Evolutionary conservation across 495 filamentous ascomycete species (phyloP), one percentile per base, ranked within the genome.

Genomic region (Tuber brumale): DNA sequence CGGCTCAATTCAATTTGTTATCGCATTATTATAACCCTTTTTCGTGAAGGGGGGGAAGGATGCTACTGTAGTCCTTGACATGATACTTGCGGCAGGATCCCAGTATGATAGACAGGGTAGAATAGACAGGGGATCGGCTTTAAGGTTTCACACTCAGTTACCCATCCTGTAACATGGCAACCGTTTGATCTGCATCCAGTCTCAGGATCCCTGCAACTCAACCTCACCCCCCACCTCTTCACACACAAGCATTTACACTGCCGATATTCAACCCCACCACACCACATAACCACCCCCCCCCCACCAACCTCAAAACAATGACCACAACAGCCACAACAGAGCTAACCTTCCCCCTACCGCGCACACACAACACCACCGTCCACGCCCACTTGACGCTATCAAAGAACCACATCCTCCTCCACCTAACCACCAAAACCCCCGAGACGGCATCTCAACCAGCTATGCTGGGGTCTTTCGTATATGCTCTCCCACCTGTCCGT

Each of bases 401-500:
- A 79, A 83, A 87, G 1, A 90, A 90, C 75, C 91, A 89, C 39
- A 84, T 91, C 19, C 85, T 92, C 48, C 85, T 96, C 8, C 95
- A 97, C 82, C 84, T 97, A 66, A 92, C 93, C 0, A 94, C 92
- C 0, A 88, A 90, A 10, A 86, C 88, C 4, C 85, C 89, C 35
- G 92, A 91, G 5, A 88, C 90, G 51, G 84, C 85, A 8, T 83
- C 85, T 19, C 81, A 85, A 23, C 83, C 85, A 3, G 85, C 88
- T n/a, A 83, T 89, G 0, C 84, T 94, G 76, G 92, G 92, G 14
- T 95, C 92, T 75, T 95, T 98, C 83, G 92, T 98, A 69, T 97
- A 97, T 83, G 92, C 95, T 35, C 89, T 97, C 83, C 95, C 94
- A 41, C 91, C 96, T 85, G 94, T 97, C 85, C 81, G 88, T 85